Evolutionary conservation across 202 grass and related monocot species (phyloP).

Genomic region (Cymbopogon flexuosus): DNA sequence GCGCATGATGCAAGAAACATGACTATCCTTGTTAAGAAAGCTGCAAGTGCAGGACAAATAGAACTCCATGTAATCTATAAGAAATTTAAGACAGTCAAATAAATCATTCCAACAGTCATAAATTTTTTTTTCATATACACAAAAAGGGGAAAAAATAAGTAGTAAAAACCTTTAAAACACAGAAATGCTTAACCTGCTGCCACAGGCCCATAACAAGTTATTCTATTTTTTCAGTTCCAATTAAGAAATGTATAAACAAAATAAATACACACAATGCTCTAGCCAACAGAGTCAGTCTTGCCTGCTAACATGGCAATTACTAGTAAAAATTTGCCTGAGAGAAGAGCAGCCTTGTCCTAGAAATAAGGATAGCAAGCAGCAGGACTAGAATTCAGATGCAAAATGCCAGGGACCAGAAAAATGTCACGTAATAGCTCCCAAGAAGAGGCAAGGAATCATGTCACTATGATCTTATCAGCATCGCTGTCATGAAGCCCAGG

Average conservation of each 20-base stretch:
- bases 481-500: conserved; percentile 16
- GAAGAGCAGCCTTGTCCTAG: conserved; percentile 7
- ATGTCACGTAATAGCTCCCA: conserved; percentile 10
- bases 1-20: conserved; percentile 1
- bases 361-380: conserved; percentile 2
- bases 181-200: not conserved
- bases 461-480: conserved; percentile 21
- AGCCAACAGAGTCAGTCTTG: not conserved
- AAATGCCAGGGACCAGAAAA: conserved; percentile 11
- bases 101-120: not conserved
- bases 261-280: conserved; percentile 4
- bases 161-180: not conserved
- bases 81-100: not conserved
- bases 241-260: not conserved
- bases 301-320: not conserved
- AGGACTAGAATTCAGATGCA: conserved; percentile 20
- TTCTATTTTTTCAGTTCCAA: not conserved
- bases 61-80: not conserved
- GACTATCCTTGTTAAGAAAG: conserved; percentile 3
- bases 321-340: not conserved
- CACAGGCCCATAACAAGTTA: conserved; percentile 6
- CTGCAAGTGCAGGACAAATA: not conserved
- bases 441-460: conserved; percentile 3
- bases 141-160: not conserved
- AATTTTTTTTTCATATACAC: too few relatives aligned